Base-by-base conservation (phyloP, 2,329 filamentous ascomycete species). In the Pestalotiopsis sp. region DNA sequence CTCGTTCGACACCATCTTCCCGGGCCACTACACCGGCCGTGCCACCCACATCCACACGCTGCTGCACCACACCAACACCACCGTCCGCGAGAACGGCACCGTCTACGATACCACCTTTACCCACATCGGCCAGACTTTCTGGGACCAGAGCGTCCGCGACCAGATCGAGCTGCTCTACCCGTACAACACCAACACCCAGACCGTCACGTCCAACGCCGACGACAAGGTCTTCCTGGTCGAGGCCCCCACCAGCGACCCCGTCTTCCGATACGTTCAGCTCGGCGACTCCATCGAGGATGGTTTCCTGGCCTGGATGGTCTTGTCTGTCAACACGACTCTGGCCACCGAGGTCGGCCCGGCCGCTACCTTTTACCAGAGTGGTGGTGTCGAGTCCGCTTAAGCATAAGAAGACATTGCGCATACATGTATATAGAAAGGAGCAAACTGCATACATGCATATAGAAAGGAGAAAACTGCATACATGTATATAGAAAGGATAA, bases 111-210 rank as follows among this genome's bases (percentile, higher is more conserved):
- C 85, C 30, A 79, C 78, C 55, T 79, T 85, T 57, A 83, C 84
- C 3, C 86, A 89, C 76, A 83, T 89, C 58, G 87, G 87, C n/a
- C 87, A 90, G 74, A 76, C 89, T 66, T 89, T 88, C 81, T 86
- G 88, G 74, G 85, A 89, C 75, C 84, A 88, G 71, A 79, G 81
- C 71, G 82, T 89, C 35, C 82, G 87, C 70, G 67, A 73, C 9
- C 71, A 79, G 44, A 85, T 88, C 66, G 83, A 86, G 69, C 72
- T 73, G 24, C 78, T 77, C 2, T 70, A 74, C 1, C 86, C 86
- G 1, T 84, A 85, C 75, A 73, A 64, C 40, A 74, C 74, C 66
- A 85, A 85, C 74, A 78, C 71, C 0, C 79, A 83, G 70, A 68
- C 68, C 0, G 64, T 83, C 24, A 87, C 83, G 5, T 76, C 75